Conservation (phyloP, 805 yeast genomes). For the Metschnikowia bowlesiae region DNA sequence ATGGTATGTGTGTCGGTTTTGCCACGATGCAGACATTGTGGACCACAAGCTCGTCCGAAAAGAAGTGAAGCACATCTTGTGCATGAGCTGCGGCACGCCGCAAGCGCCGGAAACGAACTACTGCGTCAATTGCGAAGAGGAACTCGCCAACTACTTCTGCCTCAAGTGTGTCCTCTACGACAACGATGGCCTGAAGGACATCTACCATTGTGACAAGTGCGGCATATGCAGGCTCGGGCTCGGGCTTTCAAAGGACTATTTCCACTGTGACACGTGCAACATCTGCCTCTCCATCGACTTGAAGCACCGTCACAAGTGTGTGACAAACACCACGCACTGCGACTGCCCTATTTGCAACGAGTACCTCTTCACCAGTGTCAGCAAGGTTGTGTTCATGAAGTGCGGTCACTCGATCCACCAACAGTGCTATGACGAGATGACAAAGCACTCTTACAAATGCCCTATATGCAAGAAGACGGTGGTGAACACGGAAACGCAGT, state of each 20-base stretch:
- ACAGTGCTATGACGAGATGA: slow-evolving; percentile 72
- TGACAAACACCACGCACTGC: slow-evolving; percentile 82
- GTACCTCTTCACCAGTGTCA: slow-evolving; percentile 77
- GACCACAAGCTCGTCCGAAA: slow-evolving; percentile 57
- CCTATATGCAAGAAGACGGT: slow-evolving; percentile 86
- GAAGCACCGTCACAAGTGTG: slow-evolving; percentile 73
- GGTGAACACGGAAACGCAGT: slow-evolving; percentile 82
- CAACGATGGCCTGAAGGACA: slow-evolving; percentile 69
- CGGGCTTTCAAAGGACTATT: slow-evolving; percentile 83
- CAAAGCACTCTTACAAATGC: slow-evolving; percentile 83
- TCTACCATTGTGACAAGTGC: slow-evolving; percentile 89
- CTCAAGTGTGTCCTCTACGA: slow-evolving; percentile 76
- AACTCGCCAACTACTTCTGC: slow-evolving; percentile 76
- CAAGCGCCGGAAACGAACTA: slow-evolving; percentile 66
- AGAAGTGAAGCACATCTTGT: slow-evolving; percentile 63
- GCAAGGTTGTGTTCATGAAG: slow-evolving; percentile 82
- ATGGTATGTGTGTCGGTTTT: slow-evolving; percentile 81
- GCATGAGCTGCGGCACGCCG: slow-evolving; percentile 74
- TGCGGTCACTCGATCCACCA: slow-evolving; percentile 96
- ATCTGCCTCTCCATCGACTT: slow-evolving; percentile 82
- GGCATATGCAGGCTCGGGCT: slow-evolving; percentile 89
- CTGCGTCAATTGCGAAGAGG: slow-evolving; percentile 64
- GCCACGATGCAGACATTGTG: slow-evolving; percentile 65
- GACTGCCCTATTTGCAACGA: slow-evolving; percentile 93
- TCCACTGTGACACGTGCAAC: slow-evolving; percentile 87